Base-by-base conservation (phyloP, 2,329 filamentous ascomycete genomes). In the Cercospora canescens region DNA sequence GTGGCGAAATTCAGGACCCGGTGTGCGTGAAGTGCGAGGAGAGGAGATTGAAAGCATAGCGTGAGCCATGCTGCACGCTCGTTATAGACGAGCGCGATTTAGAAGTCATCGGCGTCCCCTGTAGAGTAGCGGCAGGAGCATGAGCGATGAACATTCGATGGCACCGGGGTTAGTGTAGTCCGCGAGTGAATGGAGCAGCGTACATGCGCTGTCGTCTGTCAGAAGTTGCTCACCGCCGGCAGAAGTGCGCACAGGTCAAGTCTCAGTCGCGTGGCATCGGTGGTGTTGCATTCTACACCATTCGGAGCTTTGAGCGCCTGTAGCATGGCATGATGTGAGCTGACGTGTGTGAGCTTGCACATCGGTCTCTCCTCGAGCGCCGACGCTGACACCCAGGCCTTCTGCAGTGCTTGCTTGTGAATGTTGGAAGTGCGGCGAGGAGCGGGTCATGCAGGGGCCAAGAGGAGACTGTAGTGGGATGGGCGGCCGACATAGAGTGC, bases 1-100 rank as follows among this genome's bases (percentile, higher is more conserved):
- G 86, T 37, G 85, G 87, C 60, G 83, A 86, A 21, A 81, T 82
- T 28, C 82, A 87, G 70, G 81, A 87, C 67, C 86, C 87, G 4
- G 85, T 89, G 9, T 90, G 88, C 76, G 86, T 89, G 56, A 78
- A 75, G 67, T 90, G 88, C 72, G 88, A 90, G 75, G 86, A 87
- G 76, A 82, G 83, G 70, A 82, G 88, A 70, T 75, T 90, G 69
- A 89, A 89, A 76, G 85, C 86, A 50, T 67, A 59, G 48, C 18
- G 6, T 26, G 32, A n/a, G 52, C 11, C 52, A 21, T 34, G 18
- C 54, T 30, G 45, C 45, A 16, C 14, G 45, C 24, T 30, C 14
- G 14, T 12, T 8, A 28, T 28, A 52, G 45, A 52, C 28, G 24
- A 14, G 21, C 45, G 14, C 45, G 4, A 30, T 52, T 52, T 24